A percentile compares a stretch with the other conserved stretches of the same genome.
phyloP scores from a whole-genome alignment of 768 basidiomycete genomes.

The Agaricus sinodeliciosus region DNA sequence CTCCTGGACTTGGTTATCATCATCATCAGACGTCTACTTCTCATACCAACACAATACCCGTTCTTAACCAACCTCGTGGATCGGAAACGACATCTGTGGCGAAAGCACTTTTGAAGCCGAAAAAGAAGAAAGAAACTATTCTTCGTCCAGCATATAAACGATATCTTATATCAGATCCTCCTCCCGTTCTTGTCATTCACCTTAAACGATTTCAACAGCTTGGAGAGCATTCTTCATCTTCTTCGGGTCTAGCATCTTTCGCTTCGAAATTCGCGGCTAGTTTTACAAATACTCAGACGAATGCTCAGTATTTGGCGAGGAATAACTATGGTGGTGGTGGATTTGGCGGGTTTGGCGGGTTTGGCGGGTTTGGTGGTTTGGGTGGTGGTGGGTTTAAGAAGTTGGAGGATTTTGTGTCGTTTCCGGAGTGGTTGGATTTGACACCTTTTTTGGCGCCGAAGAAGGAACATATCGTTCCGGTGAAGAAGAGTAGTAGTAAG shows the following conservation, averaged over 20 bases:
- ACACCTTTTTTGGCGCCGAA: constrained; percentile 81
- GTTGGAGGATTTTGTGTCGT: constrained; percentile 85
- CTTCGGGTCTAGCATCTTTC: constrained; percentile 16
- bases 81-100: background rate
- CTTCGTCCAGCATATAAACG: constrained; percentile 88
- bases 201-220: constrained; percentile 93
- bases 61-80: too few species aligned
- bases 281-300: background rate
- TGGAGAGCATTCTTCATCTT: constrained; percentile 46
- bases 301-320: background rate
- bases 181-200: constrained; percentile 87
- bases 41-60: background rate
- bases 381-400: constrained; percentile 69
- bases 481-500: constrained; percentile 11
- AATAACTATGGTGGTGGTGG: constrained; percentile 4
- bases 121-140: constrained; percentile 53
- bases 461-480: constrained; percentile 60
- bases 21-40: background rate
- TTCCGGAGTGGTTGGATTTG: constrained; percentile 83
- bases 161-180: constrained; percentile 81
- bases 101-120: constrained; percentile 19
- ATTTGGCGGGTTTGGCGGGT: background rate
- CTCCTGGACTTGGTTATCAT: background rate
- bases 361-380: constrained; percentile 4
- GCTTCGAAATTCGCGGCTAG: background rate